phyloP scores from a whole-genome alignment of 192 early-diverging fungal genomes.

The Linnemannia elongata region DNA sequence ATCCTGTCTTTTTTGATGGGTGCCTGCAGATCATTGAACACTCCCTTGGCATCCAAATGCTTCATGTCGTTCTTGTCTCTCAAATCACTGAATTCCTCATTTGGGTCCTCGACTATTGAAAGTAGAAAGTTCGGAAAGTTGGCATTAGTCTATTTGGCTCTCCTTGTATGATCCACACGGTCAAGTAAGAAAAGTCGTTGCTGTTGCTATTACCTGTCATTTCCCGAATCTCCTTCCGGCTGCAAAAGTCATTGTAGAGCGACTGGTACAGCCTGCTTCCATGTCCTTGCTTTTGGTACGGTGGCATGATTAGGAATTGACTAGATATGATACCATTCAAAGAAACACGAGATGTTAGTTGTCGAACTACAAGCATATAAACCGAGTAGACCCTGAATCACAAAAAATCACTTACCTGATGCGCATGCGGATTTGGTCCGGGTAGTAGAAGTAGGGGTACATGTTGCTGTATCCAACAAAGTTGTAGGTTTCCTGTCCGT shows the following conservation, averaged over 20 bases:
- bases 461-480: constrained; percentile 88
- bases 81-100: constrained; percentile 88
- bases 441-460: constrained; percentile 90
- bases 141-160: not conserved
- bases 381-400: not conserved
- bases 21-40: constrained; percentile 70
- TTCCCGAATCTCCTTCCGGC: constrained; percentile 64
- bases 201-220: constrained; percentile 65
- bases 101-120: constrained; percentile 90
- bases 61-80: constrained; percentile 89
- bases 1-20: constrained; percentile 70
- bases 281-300: constrained; percentile 87
- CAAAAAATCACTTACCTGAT: constrained; percentile 73
- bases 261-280: constrained; percentile 79
- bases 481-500: constrained; percentile 69
- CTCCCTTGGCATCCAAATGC: constrained; percentile 66
- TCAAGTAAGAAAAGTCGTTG: not conserved
- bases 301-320: constrained; percentile 95
- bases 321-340: constrained; percentile 54
- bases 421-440: constrained; percentile 81
- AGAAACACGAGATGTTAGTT: not conserved
- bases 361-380: not conserved
- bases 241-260: constrained; percentile 67
- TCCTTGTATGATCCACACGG: not conserved
- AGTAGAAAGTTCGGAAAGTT: not conserved